These are phyloP conservation scores for Draba incana DNA, from an alignment of 345 rosid species.

Conservation along the genomic window DNA sequence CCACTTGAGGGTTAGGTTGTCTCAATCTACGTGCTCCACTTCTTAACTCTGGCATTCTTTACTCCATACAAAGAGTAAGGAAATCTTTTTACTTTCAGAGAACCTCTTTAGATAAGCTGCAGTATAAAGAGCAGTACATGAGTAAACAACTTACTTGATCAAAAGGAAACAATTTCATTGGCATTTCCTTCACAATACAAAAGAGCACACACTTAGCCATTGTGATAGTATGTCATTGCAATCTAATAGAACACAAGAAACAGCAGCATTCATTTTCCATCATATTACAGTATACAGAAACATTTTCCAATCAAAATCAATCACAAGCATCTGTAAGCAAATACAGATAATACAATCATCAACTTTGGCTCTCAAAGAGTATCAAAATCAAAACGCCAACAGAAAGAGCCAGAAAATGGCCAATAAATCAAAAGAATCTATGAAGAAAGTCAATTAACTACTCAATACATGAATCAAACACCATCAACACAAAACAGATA, in stretches of 20 bases:
- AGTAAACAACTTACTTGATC: slow-evolving; percentile 1
- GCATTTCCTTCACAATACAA: slow-evolving; percentile 16
- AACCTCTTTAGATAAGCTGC: slow-evolving; percentile 51
- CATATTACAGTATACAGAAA: slow-evolving; percentile 4
- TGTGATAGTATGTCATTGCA: slow-evolving; percentile 25
- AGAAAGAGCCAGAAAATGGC: slow-evolving; percentile 6
- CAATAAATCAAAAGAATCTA: slow-evolving; percentile 10
- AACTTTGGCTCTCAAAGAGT: no score
- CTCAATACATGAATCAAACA: slow-evolving; percentile 1
- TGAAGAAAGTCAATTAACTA: not conserved
- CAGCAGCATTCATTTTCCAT: slow-evolving; percentile 34
- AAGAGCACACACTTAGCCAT: slow-evolving; percentile 31
- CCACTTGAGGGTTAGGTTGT: slow-evolving; percentile 73
- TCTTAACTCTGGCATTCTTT: slow-evolving; percentile 99
- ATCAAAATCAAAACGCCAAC: not conserved
- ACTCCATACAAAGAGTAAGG: slow-evolving; percentile 93
- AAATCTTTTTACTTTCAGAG: slow-evolving; percentile 40
- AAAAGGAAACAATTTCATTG: not conserved
- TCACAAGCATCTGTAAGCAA: slow-evolving; percentile 27
- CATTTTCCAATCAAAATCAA: slow-evolving; percentile 26
- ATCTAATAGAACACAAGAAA: slow-evolving; percentile 44
- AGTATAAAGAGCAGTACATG: slow-evolving; percentile 22
- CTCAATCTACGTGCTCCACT: slow-evolving; percentile 95
- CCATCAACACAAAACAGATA: slow-evolving; percentile 22
- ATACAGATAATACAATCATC: slow-evolving; percentile 27